Conservation (phyloP, 1,284 basidiomycete species). For the Tylopilus sp. region DNA sequence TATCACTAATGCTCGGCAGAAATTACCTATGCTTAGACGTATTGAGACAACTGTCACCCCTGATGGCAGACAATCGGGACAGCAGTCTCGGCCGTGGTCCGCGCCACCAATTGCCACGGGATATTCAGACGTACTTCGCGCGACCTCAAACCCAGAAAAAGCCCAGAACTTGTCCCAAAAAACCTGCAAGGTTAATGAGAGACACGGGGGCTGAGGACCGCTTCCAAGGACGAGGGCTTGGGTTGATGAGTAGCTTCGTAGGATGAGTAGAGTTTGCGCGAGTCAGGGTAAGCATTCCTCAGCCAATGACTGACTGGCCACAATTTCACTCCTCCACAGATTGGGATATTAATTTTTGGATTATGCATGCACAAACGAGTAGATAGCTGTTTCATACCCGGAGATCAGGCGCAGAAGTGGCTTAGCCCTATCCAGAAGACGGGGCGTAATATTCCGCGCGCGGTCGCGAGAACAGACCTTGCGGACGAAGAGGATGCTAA, state of each 20-base stretch:
- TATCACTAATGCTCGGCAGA: conserved; percentile 26
- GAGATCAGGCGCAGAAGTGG: conserved; percentile 16
- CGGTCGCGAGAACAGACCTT: conserved; percentile 4
- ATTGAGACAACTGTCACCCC: conserved; percentile 47
- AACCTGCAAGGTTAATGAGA: conserved; percentile 9
- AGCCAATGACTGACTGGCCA: conserved; percentile 3
- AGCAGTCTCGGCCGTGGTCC: conserved; percentile 21
- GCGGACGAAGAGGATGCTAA: background rate
- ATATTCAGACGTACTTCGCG: conserved; percentile 14
- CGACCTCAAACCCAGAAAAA: conserved; percentile 18
- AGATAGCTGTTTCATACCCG: conserved; percentile 23
- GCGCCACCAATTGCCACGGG: conserved; percentile 21
- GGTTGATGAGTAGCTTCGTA: conserved; percentile 3
- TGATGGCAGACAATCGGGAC: conserved; percentile 37
- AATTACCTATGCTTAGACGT: conserved; percentile 37
- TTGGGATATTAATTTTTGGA: conserved; percentile 26
- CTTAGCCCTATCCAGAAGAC: background rate
- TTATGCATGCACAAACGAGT: conserved; percentile 11
- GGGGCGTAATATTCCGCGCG: conserved; percentile 7
- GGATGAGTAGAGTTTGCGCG: conserved; percentile 5
- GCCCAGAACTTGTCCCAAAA: conserved; percentile 7
- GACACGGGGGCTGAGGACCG: conserved; percentile 10
- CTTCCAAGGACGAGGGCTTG: background rate
- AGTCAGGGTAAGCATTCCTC: conserved; percentile 13
- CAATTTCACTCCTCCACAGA: conserved; percentile 9